Conservation (phyloP, 495 filamentous ascomycete species). For the Penicillium angulare region DNA sequence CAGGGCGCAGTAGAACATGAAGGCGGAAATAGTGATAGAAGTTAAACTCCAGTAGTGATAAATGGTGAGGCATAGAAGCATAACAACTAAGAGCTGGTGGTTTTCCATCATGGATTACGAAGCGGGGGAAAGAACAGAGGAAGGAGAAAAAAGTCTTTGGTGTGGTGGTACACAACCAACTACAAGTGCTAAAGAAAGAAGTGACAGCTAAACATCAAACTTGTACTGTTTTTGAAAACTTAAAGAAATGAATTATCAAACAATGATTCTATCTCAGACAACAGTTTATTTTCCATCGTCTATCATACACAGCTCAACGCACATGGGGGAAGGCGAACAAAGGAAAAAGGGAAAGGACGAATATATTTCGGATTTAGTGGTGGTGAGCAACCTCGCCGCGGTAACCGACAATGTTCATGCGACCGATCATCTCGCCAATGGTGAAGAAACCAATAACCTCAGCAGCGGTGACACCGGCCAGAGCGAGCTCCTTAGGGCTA, state of each 20-base stretch:
- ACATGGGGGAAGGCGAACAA: conserved; percentile 28
- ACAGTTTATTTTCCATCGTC: conserved; percentile 54
- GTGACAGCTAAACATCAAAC: too few relatives aligned
- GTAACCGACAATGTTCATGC: conserved; percentile 93
- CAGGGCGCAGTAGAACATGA: background rate
- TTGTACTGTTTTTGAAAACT: too few relatives aligned
- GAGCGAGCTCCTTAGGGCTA: conserved; percentile 62
- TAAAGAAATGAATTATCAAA: conserved; percentile 17
- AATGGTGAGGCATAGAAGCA: background rate
- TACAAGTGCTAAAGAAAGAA: too few relatives aligned
- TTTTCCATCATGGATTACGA: background rate
- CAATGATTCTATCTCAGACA: conserved; percentile 41
- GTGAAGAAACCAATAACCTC: conserved; percentile 97
- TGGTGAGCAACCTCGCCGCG: conserved; percentile 65
- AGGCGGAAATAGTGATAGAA: background rate
- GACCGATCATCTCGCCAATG: conserved; percentile 93
- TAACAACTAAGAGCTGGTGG: too few relatives aligned
- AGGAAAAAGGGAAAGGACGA: conserved; percentile 32
- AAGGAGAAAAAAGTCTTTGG: too few relatives aligned
- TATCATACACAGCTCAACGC: conserved; percentile 53
- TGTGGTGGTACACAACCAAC: too few relatives aligned
- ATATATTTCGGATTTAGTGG: conserved; percentile 43
- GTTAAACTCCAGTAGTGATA: background rate
- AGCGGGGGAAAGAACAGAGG: too few relatives aligned
- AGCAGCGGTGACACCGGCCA: conserved; percentile 72